Conservation (phyloP, 495 filamentous ascomycete genomes). For the Aspergillus baeticus region DNA sequence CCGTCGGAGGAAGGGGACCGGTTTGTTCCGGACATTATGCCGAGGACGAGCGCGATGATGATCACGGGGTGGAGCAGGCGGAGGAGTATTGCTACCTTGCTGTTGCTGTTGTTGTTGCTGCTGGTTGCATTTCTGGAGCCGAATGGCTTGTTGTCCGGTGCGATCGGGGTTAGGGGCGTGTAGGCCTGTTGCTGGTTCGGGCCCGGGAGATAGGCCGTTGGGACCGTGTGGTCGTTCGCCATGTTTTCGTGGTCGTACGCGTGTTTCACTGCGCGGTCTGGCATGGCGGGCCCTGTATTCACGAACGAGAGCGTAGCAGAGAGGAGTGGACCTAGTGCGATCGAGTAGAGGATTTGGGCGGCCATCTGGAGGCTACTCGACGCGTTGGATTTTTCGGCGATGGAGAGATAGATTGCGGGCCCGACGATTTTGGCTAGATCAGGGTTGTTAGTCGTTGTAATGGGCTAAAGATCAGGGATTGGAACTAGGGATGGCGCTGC, state of each 20-base stretch:
- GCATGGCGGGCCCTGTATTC: neutral
- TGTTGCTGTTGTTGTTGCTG: too few species aligned
- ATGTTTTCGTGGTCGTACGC: too few species aligned
- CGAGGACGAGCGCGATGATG: neutral
- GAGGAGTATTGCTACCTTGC: too few species aligned
- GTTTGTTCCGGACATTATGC: neutral
- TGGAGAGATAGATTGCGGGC: neutral
- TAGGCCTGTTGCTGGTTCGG: too few species aligned
- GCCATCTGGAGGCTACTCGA: neutral
- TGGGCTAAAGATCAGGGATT: too few species aligned
- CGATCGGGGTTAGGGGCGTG: neutral
- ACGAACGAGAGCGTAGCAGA: neutral
- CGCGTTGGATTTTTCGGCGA: neutral
- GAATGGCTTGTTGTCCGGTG: neutral
- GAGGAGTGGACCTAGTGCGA: neutral
- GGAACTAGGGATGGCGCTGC: too few species aligned
- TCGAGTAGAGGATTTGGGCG: constrained; percentile 1
- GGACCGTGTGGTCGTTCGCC: too few species aligned
- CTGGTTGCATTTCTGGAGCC: too few species aligned
- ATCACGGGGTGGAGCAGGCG: neutral
- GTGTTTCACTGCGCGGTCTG: neutral
- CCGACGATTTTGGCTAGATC: neutral
- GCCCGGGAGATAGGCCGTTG: too few species aligned
- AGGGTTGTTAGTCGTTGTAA: neutral
- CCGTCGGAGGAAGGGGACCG: neutral